Base-by-base conservation (phyloP, 1,139 yeast species). In the Geotrichum histeridarum region DNA sequence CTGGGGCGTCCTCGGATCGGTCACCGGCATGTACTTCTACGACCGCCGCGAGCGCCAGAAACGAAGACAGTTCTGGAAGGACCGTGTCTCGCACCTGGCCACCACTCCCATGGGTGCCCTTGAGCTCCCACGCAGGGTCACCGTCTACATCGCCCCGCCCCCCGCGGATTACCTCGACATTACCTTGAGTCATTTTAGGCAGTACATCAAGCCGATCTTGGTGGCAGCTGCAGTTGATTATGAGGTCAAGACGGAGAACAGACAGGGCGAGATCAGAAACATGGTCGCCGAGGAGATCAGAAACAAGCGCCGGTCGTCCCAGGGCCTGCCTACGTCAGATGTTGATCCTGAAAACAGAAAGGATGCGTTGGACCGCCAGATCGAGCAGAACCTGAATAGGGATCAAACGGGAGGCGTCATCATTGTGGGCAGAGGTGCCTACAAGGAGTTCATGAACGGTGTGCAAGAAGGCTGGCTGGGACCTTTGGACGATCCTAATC, bases 381-480 rank as follows among this genome's bases (percentile, higher is more conserved):
- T 67, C 38, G 63, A 62, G 18, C 54, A 62, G n/a, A 63, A 64
- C 50, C 51, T 70, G 38, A 54, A 52, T 14, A 59, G 63, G 17
- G 72, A 72, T 54, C 55, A 54, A 1, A 63, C 70, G n/a, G 97
- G 97, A 18, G 99, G 99, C 50, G 84, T 90, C 12, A 79, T 94
- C 27, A 88, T 97, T 68, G 74, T 94, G 35, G 99, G 99, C 2
- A 78, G 99, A 67, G 99, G 99, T 55, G 93, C 98, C 0, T 93
- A 81, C 70, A 93, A 91, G 69, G 99, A 94, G 73, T 94, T 88
- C 67, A 70, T 94, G 55, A 79, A 81, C 51, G 99, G 99, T 7
- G 69, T 94, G 8, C 97, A 93, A 64, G 99, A 94, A 71, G 99
- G 99, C 8, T 77, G 94, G 67, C 72, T 94, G 51, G 99, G 99